A percentile compares a stretch with the other conserved stretches of the same genome.
phyloP scores from a whole-genome alignment of 176 grass and related monocot species.

The Hordeum marinum region DNA sequence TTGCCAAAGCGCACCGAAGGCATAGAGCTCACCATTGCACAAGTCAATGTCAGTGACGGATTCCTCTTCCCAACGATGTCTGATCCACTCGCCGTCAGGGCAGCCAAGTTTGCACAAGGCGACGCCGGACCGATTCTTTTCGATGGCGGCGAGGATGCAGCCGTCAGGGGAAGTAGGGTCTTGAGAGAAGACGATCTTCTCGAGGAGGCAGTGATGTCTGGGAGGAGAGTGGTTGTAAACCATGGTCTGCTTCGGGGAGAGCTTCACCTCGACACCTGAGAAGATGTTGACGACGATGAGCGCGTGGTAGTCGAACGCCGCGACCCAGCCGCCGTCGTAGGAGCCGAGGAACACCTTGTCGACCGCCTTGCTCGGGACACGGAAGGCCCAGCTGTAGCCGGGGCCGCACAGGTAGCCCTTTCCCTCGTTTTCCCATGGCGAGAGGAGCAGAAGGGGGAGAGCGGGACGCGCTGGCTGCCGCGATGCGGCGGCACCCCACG shows the following conservation, averaged over 20 bases:
- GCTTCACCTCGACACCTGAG: neutral
- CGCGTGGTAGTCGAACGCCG: neutral
- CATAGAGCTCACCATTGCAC: neutral
- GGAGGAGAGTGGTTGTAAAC: neutral
- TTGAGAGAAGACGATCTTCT: neutral
- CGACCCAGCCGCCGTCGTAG: neutral
- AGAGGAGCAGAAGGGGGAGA: neutral
- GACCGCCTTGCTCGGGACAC: neutral
- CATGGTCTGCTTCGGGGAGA: neutral
- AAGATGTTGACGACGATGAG: neutral
- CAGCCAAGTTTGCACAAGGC: neutral
- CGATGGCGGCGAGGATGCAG: neutral
- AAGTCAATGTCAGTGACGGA: neutral
- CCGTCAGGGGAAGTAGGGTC: neutral
- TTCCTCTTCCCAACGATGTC: fast-evolving
- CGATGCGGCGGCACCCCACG: neutral
- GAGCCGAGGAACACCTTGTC: neutral
- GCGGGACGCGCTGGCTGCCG: too few species aligned
- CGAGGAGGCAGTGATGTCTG: too few species aligned
- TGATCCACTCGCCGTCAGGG: neutral
- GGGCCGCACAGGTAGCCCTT: neutral
- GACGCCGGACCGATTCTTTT: neutral
- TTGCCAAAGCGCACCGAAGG: neutral
- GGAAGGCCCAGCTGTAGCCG: neutral
- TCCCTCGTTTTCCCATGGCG: neutral